Evolutionary conservation across 331 rosid genomes (phyloP).

Genomic region (Quercus tomentella): DNA sequence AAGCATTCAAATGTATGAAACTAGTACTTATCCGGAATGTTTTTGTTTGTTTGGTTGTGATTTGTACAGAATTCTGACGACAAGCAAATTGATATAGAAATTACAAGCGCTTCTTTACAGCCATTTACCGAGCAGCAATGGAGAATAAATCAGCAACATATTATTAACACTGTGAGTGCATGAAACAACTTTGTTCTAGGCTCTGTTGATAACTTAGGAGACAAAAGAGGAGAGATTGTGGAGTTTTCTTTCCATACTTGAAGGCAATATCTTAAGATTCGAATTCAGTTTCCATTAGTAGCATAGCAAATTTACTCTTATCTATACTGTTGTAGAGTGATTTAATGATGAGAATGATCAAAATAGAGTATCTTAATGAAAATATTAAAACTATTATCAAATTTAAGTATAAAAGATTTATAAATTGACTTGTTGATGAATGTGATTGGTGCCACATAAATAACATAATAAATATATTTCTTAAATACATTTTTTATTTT

Average conservation of each 20-base stretch:
- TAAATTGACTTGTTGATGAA: too few species aligned
- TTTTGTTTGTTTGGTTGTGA: neutral
- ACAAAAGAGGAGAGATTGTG: too few species aligned
- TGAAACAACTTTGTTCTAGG: neutral
- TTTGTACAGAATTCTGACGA: conserved; percentile 38
- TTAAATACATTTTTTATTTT: too few species aligned
- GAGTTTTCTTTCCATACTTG: too few species aligned
- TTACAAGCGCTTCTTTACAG: conserved; percentile 64
- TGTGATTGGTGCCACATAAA: too few species aligned
- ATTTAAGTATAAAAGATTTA: too few species aligned
- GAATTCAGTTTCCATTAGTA: neutral
- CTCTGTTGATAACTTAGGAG: too few species aligned
- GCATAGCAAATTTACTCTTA: too few species aligned
- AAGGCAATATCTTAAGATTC: neutral
- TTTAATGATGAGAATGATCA: too few species aligned
- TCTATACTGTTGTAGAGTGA: neutral
- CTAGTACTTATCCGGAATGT: neutral
- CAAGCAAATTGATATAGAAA: conserved; percentile 30
- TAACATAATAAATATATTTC: too few species aligned
- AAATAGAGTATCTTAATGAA: too few species aligned
- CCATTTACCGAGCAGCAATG: conserved; percentile 72
- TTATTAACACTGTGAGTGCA: conserved; percentile 58
- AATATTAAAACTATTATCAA: too few species aligned
- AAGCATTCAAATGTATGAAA: neutral
- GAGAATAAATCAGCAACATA: conserved; percentile 63